phyloP scores from a whole-genome alignment of 2,329 filamentous ascomycete genomes.

The Penicillium brevicompactum region DNA sequence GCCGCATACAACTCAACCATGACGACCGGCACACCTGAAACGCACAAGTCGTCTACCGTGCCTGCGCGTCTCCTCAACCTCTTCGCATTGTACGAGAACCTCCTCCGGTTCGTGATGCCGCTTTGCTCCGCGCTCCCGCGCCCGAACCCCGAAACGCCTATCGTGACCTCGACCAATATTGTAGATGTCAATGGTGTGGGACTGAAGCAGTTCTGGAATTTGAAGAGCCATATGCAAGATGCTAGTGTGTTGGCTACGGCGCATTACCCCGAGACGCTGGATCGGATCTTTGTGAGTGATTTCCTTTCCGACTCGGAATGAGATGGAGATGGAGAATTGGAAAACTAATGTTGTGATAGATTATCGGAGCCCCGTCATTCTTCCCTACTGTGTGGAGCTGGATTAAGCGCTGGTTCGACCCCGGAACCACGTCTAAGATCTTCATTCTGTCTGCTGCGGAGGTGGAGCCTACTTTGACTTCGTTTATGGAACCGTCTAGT shows the following conservation, averaged over 20 bases:
- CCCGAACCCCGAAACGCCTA: constrained; percentile 75
- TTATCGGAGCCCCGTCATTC: constrained; percentile 87
- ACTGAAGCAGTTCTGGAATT: constrained; percentile 92
- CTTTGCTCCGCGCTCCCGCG: constrained; percentile 79
- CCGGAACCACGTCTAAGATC: constrained; percentile 92
- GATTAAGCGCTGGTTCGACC: constrained; percentile 95
- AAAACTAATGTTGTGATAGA: constrained; percentile 43
- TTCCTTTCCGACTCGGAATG: no score
- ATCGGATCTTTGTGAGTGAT: constrained; percentile 68
- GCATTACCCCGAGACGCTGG: constrained; percentile 92
- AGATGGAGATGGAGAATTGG: background rate
- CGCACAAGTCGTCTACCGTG: constrained; percentile 59
- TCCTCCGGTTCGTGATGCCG: constrained; percentile 84
- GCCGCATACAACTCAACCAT: constrained; percentile 67
- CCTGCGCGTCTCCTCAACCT: constrained; percentile 78
- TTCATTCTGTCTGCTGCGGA: constrained; percentile 79
- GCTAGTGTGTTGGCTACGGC: constrained; percentile 85
- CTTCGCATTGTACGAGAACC: constrained; percentile 91
- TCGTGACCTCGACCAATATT: constrained; percentile 91
- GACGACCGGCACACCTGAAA: constrained; percentile 51
- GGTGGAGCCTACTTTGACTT: constrained; percentile 73
- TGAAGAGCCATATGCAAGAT: constrained; percentile 92
- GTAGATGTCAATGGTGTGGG: constrained; percentile 89
- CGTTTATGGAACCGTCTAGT: constrained; percentile 78
- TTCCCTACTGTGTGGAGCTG: constrained; percentile 90